Conservation (phyloP, 2,329 filamentous ascomycete genomes). For the Ilyonectria destructans region DNA sequence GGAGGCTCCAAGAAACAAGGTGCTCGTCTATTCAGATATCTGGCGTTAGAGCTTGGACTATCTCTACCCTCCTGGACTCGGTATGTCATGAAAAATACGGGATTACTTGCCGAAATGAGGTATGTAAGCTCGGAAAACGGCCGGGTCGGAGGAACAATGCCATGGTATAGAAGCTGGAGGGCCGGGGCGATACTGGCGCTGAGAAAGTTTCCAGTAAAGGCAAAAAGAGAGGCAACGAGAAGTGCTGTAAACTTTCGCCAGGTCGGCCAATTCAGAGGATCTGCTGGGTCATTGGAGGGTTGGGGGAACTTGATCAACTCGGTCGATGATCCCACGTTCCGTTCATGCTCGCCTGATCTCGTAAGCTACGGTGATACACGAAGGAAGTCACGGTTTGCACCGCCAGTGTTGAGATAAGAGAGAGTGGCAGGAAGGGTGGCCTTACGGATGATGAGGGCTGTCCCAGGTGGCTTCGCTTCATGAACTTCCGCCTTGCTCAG, state of each 20-base stretch:
- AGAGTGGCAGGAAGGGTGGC: neutral
- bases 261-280: conserved; percentile 55
- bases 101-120: conserved; percentile 51
- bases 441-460: conserved; percentile 7
- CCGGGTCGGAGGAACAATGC: conserved; percentile 49
- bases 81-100: neutral
- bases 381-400: neutral
- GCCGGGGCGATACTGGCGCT: conserved; percentile 53
- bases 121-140: conserved; percentile 48
- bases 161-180: conserved; percentile 51
- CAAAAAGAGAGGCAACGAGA: conserved; percentile 50
- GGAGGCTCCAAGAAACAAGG: conserved; percentile 53
- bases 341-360: neutral
- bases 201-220: conserved; percentile 55
- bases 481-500: conserved; percentile 1
- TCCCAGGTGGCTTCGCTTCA: conserved; percentile 1
- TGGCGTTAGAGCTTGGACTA: neutral
- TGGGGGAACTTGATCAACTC: neutral
- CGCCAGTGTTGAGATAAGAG: neutral
- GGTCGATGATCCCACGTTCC: neutral
- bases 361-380: neutral
- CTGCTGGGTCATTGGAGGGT: conserved; percentile 50
- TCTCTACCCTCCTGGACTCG: too few species aligned
- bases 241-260: conserved; percentile 54
- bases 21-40: conserved; percentile 47